Conservation (phyloP, 1,139 yeast species). For the Wickerhamiella pararugosa region DNA sequence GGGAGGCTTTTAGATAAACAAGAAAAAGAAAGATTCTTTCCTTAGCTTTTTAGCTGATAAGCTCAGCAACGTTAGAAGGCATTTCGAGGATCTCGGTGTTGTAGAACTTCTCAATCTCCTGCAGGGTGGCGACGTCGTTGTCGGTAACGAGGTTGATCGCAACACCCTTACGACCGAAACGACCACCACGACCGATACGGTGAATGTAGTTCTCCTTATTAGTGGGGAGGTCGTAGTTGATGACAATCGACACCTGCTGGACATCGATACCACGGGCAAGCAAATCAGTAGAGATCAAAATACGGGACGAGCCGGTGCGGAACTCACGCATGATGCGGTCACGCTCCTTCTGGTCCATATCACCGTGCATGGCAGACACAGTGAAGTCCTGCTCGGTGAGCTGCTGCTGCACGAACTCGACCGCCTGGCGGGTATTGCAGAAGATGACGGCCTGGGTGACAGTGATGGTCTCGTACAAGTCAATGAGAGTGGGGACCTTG, state of each 20-base stretch:
- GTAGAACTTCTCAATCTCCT: constrained; percentile 97
- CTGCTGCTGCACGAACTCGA: constrained; percentile 80
- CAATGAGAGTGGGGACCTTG: constrained; percentile 93
- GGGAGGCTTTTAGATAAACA: too few species aligned
- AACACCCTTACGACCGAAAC: constrained; percentile 99
- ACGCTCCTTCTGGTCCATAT: constrained; percentile 92
- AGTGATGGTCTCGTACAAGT: constrained; percentile 92
- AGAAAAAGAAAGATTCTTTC: neutral
- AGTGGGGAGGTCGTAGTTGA: constrained; percentile 94
- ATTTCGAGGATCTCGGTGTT: constrained; percentile 96
- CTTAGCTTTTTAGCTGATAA: constrained; percentile 22
- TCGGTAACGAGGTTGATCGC: constrained; percentile 95
- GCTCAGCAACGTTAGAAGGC: constrained; percentile 85
- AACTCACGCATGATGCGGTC: constrained; percentile 97
- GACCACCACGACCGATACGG: constrained; percentile 99
- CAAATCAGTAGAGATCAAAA: constrained; percentile 90
- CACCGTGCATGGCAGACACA: constrained; percentile 96
- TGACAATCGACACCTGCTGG: constrained; percentile 95
- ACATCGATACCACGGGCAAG: constrained; percentile 99
- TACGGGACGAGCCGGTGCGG: constrained; percentile 97
- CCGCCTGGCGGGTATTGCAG: constrained; percentile 98
- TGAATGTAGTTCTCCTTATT: constrained; percentile 98
- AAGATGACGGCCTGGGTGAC: constrained; percentile 98
- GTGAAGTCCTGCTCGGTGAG: constrained; percentile 82
- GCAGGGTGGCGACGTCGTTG: constrained; percentile 82